These are phyloP conservation scores for Maudiozyma pseudohumilis DNA, from an alignment of 805 yeast species.

Conservation along the genomic window DNA sequence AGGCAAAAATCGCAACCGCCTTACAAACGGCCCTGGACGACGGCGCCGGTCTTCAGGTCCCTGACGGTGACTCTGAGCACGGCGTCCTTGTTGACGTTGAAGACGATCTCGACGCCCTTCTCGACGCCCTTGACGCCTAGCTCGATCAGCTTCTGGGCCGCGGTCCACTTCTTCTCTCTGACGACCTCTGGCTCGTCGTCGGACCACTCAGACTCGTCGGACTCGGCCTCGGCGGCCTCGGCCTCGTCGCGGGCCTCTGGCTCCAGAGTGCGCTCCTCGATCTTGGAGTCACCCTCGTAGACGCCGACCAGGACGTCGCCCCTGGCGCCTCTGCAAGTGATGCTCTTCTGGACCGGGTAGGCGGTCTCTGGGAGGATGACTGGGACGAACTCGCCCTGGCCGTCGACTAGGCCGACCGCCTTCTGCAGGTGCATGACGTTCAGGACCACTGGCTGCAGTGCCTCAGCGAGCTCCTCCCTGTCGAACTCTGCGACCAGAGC, in stretches of 20 bases:
- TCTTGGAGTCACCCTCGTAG: slow-evolving; percentile 75
- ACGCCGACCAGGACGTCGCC: slow-evolving; percentile 60
- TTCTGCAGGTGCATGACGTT: slow-evolving; percentile 79
- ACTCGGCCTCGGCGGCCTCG: slow-evolving; percentile 41
- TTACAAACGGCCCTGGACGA: slow-evolving; percentile 44
- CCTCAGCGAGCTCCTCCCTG: slow-evolving; percentile 71
- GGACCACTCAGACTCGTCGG: slow-evolving; percentile 41
- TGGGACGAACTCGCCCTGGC: slow-evolving; percentile 61
- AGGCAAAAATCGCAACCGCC: no score
- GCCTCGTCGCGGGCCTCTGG: slow-evolving; percentile 37
- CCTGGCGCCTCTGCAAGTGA: slow-evolving; percentile 50
- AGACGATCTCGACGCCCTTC: slow-evolving; percentile 50
- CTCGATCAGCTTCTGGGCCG: slow-evolving; percentile 70
- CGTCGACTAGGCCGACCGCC: slow-evolving; percentile 76
- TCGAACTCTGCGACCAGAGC: slow-evolving; percentile 72
- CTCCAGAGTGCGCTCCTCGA: slow-evolving; percentile 75
- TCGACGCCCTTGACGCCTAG: slow-evolving; percentile 65
- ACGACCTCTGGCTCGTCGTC: slow-evolving; percentile 83
- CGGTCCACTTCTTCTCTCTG: slow-evolving; percentile 62
- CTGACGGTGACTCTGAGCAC: slow-evolving; percentile 50
- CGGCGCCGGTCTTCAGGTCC: slow-evolving; percentile 51
- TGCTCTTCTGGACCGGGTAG: slow-evolving; percentile 74
- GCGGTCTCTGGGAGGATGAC: slow-evolving; percentile 78
- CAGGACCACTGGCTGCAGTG: slow-evolving; percentile 67
- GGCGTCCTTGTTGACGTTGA: slow-evolving; percentile 52